phyloP scores from a whole-genome alignment of 176 grass and related monocot genomes.

The Lolium rigidum region DNA sequence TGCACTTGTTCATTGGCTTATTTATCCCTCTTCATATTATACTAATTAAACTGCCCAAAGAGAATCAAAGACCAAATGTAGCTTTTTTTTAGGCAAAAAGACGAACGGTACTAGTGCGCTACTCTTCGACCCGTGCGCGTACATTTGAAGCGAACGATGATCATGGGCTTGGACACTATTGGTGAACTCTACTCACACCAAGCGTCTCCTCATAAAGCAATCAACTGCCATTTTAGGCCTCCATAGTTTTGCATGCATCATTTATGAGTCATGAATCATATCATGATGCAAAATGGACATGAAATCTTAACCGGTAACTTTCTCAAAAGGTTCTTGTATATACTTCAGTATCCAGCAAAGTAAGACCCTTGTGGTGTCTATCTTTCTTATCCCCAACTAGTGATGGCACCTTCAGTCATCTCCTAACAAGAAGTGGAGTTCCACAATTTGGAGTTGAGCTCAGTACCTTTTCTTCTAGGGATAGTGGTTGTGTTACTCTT shows the following conservation, averaged over 20 bases:
- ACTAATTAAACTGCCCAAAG: background rate
- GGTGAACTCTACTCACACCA: constrained; percentile 7
- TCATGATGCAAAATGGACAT: background rate
- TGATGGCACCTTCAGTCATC: constrained; percentile 38
- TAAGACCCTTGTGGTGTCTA: background rate
- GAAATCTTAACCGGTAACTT: background rate
- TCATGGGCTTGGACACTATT: background rate
- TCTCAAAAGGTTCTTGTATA: too few relatives aligned
- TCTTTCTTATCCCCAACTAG: constrained; percentile 39
- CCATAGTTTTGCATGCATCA: background rate
- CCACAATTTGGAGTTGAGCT: background rate
- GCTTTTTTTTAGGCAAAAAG: too few relatives aligned
- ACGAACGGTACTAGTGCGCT: background rate
- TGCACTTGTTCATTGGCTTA: background rate
- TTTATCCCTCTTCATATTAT: background rate
- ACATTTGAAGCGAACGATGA: background rate
- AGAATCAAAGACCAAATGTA: background rate
- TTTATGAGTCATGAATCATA: constrained; percentile 6
- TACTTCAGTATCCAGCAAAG: too few relatives aligned
- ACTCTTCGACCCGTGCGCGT: background rate
- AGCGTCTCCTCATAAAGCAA: constrained; percentile 5
- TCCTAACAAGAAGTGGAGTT: constrained; percentile 1
- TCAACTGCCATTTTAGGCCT: background rate
- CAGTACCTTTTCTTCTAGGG: background rate
- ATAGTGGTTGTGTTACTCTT: too few relatives aligned